Evolutionary conservation across 768 basidiomycete species (phyloP), one percentile per base, ranked within the genome.

Genomic region (Sporobolomyces phaffii): DNA sequence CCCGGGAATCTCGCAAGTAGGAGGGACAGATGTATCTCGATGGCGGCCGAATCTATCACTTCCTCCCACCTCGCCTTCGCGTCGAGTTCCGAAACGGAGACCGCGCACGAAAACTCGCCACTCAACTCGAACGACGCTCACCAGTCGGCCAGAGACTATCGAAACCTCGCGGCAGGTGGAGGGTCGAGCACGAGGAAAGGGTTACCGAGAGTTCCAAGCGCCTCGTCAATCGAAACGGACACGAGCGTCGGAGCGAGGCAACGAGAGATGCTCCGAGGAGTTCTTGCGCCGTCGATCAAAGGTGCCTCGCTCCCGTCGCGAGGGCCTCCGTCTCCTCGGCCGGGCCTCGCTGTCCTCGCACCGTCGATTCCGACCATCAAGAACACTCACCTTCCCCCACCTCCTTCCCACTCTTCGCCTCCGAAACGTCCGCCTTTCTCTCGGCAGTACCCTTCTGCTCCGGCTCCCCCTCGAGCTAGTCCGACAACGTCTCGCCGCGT

Each of bases 191-290:
- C 29, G 47, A 24, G 17, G 22, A 53, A 22, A 3, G 17, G 62
- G 2, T 31, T 53, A 22, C 9, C 22, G 3, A 51, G 58, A 3
- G 44, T 53, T 11, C 31, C 65, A 22, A 52, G 48, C 26, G 52
- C 60, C 2, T 64, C 62, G 22, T 67, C 65, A 14, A 50, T 68
- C 51, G 62, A 60, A 18, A 62, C 62, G 17, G 57, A 58, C 31
- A 18, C 52, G 40, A 72, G 59, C 47, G 63, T 72, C 60, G 62
- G 57, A 38, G 60, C 45, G 2, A 58, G 70, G 2, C 70, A 72
- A 51, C 49, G 34, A 13, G 66, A 72, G 59, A 72, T 72, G 70
- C 60, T 72, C 9, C 47, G 60, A 6, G 66, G 70, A 50, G 64
- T 72, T 0, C 59, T 71, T 28, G 49, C 61, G 0, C 57, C 62